Evolutionary conservation across 2,329 filamentous ascomycete species (phyloP), one percentile per base, ranked within the genome.

Genomic region (Venturia nashicola): DNA sequence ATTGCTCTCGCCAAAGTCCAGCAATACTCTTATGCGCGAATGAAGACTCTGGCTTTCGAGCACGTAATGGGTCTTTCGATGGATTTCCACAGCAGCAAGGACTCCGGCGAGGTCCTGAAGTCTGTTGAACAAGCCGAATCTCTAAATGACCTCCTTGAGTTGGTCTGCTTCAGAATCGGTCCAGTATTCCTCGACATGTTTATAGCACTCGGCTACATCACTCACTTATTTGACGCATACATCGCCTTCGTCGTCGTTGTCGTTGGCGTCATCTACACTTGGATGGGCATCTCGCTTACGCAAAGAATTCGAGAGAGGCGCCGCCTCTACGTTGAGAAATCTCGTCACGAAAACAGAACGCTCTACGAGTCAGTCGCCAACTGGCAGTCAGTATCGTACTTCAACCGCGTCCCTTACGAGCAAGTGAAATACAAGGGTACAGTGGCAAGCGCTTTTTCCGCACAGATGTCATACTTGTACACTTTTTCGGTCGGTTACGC

Each of bases 51-150:
- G 2, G 82, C 86, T 0, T 90, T 88, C 70, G 78, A 81, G 64
- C 86, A 90, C 65, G 80, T 90, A 42, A 85, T 90, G 80, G 78
- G 76, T n/a, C 77, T 89, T 0, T 86, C 85, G 0, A 86, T 86
- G 75, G 85, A 89, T 66, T 90, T 89, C 63, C 87, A 90, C 70
- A 83, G 84, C 20, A 80, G 81, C 61, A 86, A 87, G 67, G 80
- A 83, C 63, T 85, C 84, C 1, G 85, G 84, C 1, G 83, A 87
- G 66, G 77, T 90, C 0, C 83, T 85, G 71, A 82, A 84, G 67
- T 82, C 85, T 3, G 80, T 89, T n/a, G 78, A 82, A 61, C 85
- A 87, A 68, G 87, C 85, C 0, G 77, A 80, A 48, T 80, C 83
- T 2, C 74, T 89, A 14, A 82, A 82, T 51, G 76, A 82, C 44